A percentile compares a stretch with the other conserved stretches of the same genome.
phyloP scores from a whole-genome alignment of 352 stramenopile genomes.

The Phytophthora crassamura region DNA sequence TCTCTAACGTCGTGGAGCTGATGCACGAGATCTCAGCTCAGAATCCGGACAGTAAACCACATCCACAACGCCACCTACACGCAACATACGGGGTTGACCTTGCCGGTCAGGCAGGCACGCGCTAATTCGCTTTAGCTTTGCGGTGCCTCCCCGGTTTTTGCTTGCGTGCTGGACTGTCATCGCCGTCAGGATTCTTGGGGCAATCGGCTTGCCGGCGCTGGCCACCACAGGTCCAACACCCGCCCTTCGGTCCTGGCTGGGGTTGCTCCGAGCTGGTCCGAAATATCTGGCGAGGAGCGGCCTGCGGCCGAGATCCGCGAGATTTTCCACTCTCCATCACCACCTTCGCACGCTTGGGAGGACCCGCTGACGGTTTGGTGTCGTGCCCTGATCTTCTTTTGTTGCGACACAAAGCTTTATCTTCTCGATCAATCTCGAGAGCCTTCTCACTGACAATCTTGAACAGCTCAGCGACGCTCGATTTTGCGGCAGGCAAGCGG shows the following conservation, averaged over 20 bases:
- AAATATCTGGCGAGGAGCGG: constrained; percentile 12
- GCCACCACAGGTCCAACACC: constrained; percentile 26
- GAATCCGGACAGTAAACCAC: constrained; percentile 21
- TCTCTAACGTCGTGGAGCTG: constrained; percentile 18
- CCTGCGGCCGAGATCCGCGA: neutral
- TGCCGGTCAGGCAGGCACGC: constrained; percentile 10
- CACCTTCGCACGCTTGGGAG: constrained; percentile 1
- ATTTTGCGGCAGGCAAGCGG: constrained; percentile 7
- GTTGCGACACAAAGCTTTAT: constrained; percentile 4
- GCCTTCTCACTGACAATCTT: constrained; percentile 15
- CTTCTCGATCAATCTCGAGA: constrained; percentile 14
- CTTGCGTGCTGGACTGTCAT: neutral
- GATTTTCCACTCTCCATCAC: neutral
- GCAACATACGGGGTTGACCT: neutral
- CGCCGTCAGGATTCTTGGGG: neutral
- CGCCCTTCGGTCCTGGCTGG: constrained; percentile 7
- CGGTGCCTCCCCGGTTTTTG: constrained; percentile 12
- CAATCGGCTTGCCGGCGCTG: constrained; percentile 18
- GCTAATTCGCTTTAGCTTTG: constrained; percentile 20
- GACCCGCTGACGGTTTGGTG: neutral
- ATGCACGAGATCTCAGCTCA: constrained; percentile 20
- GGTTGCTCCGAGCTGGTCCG: neutral
- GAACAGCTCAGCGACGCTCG: constrained; percentile 11
- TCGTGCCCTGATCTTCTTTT: neutral
- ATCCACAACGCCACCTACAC: constrained; percentile 13